Base-by-base conservation (phyloP, 768 basidiomycete species). In the Cantharellus anzutake region DNA sequence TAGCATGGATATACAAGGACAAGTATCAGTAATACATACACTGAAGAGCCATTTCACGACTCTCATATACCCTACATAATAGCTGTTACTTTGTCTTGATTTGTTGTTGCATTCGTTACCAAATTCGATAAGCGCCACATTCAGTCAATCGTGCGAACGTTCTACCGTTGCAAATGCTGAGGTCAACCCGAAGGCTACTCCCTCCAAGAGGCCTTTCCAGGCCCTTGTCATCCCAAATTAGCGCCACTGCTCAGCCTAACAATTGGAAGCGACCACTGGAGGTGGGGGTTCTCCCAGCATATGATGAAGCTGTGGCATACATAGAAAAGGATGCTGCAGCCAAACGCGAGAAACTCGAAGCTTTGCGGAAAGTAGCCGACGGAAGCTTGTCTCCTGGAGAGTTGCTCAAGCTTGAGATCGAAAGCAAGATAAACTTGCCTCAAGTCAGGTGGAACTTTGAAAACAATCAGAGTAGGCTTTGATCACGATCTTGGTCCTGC, bases 1-100 rank as follows among this genome's bases (percentile, higher is more conserved):
- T 91, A 52, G 86, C 86, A 2, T 91, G 88, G 88, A 90, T 91
- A 63, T 87, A 86, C 73, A 93, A 93, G 70, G 81, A 86, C 66
- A 92, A 92, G 71, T 90, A 81, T 65, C 44, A 29, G 44, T 48
- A 29, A 48, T 29, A 29, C 20, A 29, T 29, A 29, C 20, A 29
- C 20, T 29, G 20, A 29, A 29, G 20, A 29, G 20, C 20, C 20
- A 29, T 29, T 1, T 29, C 20, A 29, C 20, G 20, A 29, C 20
- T 29, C 20, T 29, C 20, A 29, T 29, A 29, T 29, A 29, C 20
- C 20, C 20, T 29, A 29, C 20, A 29, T 29, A 29, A 29, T 29
- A 29, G 20, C 20, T 29, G 20, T 1, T 29, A 29, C 20, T 29
- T n/a, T 29, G 20, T 29, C 20, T 29, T 29, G 20, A 29, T 29